phyloP scores from a whole-genome alignment of 129 eudicot species.

The Dittrichia graveolens region DNA sequence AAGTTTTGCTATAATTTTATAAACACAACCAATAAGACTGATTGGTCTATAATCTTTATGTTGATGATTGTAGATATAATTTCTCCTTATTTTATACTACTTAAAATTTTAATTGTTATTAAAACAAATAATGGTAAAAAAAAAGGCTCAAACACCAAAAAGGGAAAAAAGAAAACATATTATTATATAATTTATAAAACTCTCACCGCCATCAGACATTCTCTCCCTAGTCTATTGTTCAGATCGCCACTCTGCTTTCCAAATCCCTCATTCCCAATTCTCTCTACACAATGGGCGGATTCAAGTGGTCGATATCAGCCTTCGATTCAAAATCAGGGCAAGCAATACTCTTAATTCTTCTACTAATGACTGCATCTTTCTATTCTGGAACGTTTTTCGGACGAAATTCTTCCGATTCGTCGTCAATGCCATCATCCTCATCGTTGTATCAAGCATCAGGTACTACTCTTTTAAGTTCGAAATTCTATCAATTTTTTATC shows the following conservation, averaged over 20 bases:
- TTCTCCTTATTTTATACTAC: too few species aligned
- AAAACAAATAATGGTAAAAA: too few species aligned
- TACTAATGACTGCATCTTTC: constrained; percentile 74
- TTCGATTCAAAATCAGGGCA: constrained; percentile 66
- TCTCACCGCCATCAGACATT: too few species aligned
- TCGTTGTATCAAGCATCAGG: constrained; percentile 6
- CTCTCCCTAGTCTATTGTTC: not conserved
- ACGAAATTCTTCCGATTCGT: constrained; percentile 40
- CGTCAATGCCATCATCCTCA: constrained; percentile 22
- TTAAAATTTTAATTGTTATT: too few species aligned
- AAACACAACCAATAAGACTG: too few species aligned
- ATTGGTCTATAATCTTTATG: too few species aligned
- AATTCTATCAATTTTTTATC: not conserved
- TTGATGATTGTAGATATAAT: too few species aligned
- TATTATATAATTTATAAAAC: too few species aligned
- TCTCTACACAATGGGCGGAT: constrained; percentile 32
- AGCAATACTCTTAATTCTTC: constrained; percentile 45
- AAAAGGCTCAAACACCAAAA: too few species aligned
- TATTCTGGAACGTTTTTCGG: constrained; percentile 75
- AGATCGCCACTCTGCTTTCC: constrained; percentile 7
- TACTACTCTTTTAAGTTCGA: constrained; percentile 5
- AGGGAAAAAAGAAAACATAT: too few species aligned
- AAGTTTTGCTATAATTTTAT: too few species aligned
- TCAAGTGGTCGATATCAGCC: constrained; percentile 38
- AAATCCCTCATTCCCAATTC: not conserved